Evolutionary conservation across 2,329 filamentous ascomycete genomes (phyloP).

Genomic region (Aspergillus caelatus): DNA sequence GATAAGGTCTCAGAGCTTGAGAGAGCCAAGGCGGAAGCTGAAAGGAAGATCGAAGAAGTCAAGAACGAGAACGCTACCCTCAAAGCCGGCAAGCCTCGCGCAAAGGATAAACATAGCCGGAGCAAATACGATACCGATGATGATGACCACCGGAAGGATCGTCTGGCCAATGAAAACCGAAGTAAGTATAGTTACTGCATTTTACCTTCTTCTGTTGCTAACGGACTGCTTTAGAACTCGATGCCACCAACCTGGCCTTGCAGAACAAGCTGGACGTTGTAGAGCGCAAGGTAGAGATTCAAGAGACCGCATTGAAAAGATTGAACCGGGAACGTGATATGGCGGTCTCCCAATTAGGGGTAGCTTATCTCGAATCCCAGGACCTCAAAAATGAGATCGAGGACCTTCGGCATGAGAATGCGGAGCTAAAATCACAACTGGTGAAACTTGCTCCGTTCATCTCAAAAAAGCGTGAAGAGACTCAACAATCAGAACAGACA

Average conservation of each 20-base stretch:
- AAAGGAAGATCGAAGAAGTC: slow-evolving; percentile 53
- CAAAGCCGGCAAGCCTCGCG: slow-evolving; percentile 44
- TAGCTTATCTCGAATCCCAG: slow-evolving; percentile 57
- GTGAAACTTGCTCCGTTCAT: slow-evolving; percentile 26
- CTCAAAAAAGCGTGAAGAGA: slow-evolving; percentile 32
- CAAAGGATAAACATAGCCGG: slow-evolving; percentile 42
- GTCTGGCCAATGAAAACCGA: slow-evolving; percentile 39
- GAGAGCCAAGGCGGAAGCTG: slow-evolving; percentile 55
- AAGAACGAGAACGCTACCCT: slow-evolving; percentile 57
- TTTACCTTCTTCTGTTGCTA: slow-evolving; percentile 25
- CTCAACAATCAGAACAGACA: slow-evolving; percentile 29
- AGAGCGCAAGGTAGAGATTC: slow-evolving; percentile 57
- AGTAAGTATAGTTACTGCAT: slow-evolving; percentile 33
- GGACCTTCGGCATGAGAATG: slow-evolving; percentile 39
- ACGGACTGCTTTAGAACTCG: slow-evolving; percentile 43
- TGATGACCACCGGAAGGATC: slow-evolving; percentile 41
- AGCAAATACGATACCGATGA: slow-evolving; percentile 48
- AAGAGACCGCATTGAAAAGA: slow-evolving; percentile 58
- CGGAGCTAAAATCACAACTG: slow-evolving; percentile 41
- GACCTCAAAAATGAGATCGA: slow-evolving; percentile 47
- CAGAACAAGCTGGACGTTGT: slow-evolving; percentile 59
- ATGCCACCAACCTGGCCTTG: slow-evolving; percentile 56
- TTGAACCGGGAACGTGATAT: slow-evolving; percentile 60
- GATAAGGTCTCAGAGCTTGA: slow-evolving; percentile 62
- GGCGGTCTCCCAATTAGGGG: slow-evolving; percentile 59